Base-by-base conservation (phyloP, 1,284 basidiomycete genomes). In the Irpex lacteus region DNA sequence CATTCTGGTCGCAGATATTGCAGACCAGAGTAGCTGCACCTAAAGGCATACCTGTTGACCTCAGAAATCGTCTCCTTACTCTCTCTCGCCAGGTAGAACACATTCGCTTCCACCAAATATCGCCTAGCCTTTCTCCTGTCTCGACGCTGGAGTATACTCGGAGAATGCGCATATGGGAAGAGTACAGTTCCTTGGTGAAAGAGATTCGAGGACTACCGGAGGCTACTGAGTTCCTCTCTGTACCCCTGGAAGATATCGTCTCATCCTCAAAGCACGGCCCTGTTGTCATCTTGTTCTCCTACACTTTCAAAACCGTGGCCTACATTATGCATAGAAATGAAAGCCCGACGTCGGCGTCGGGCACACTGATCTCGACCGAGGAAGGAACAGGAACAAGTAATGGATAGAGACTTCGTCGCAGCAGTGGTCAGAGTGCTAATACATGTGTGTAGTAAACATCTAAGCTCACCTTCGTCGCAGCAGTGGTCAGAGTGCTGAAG, bases 1-100 rank as follows among this genome's bases (percentile, higher is more conserved):
- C 66, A 26, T 66, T 66, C 50, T 64, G 65, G 65, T 15, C 60
- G 2, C 63, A 66, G 47, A 47, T 61, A 44, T 59, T 59, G 52
- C 44, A 60, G 53, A 63, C 60, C 5, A 60, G 32, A 26, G n/a
- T 18, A n/a, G 59, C 32, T 40, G 36, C 56, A 13, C n/a, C 61
- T 49, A 49, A 62, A n/a, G 53, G 15, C 37, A 36, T 61, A 38
- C 61, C 11, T 59, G 53, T 32, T 49, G 50, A 34, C 11, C 66
- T 62, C 36, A 54, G 9, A 38, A 56, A 36, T 47, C 37, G 44
- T 57, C 44, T 37, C n/a, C 52, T 5, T 9, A 19, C n/a, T 7
- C 38, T 61, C 32, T 19, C 36, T 19, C 47, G 38, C 40, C 34
- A 38, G 40, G n/a, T 64, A 5, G 50, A 53, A 19, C 18, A 53